Conservation (phyloP, 2,329 filamentous ascomycete species). For the Pyricularia sp. region DNA sequence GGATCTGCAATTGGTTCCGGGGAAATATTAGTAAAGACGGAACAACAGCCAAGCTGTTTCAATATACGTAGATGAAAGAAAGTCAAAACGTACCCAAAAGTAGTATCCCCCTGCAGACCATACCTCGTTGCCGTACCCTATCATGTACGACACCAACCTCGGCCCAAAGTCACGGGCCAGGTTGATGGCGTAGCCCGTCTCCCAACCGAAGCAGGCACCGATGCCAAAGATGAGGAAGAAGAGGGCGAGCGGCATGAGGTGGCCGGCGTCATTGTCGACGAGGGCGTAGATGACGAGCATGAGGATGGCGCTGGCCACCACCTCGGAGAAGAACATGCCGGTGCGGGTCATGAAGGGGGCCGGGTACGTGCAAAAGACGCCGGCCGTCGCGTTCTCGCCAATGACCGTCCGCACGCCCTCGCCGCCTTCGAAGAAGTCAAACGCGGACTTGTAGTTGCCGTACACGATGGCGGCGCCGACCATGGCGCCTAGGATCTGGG, state of each 20-base stretch:
- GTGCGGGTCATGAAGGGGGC: constrained; percentile 55
- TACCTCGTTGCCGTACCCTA: constrained; percentile 54
- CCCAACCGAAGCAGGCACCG: constrained; percentile 65
- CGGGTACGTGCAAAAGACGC: constrained; percentile 67
- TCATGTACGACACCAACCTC: constrained; percentile 21
- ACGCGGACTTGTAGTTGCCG: constrained; percentile 54
- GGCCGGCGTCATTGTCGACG: constrained; percentile 40
- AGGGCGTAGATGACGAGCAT: constrained; percentile 67
- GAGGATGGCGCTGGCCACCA: constrained; percentile 56
- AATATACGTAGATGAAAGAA: too few relatives aligned
- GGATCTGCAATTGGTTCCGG: constrained; percentile 36
- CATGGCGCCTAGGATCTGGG: constrained; percentile 61
- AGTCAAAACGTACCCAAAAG: constrained; percentile 50
- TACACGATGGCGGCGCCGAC: constrained; percentile 50
- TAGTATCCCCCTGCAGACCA: constrained; percentile 62
- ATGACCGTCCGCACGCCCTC: constrained; percentile 51
- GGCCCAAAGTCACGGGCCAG: constrained; percentile 55
- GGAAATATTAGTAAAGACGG: too few relatives aligned
- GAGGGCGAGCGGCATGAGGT: constrained; percentile 41
- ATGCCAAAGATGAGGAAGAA: constrained; percentile 55
- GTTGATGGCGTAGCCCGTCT: constrained; percentile 70
- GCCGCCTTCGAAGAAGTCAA: constrained; percentile 52
- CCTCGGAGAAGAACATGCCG: constrained; percentile 63
- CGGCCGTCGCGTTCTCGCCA: constrained; percentile 51
- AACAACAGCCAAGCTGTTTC: too few relatives aligned